Base-by-base conservation (phyloP, 2,329 filamentous ascomycete genomes). In the Elsinoe perseae region DNA sequence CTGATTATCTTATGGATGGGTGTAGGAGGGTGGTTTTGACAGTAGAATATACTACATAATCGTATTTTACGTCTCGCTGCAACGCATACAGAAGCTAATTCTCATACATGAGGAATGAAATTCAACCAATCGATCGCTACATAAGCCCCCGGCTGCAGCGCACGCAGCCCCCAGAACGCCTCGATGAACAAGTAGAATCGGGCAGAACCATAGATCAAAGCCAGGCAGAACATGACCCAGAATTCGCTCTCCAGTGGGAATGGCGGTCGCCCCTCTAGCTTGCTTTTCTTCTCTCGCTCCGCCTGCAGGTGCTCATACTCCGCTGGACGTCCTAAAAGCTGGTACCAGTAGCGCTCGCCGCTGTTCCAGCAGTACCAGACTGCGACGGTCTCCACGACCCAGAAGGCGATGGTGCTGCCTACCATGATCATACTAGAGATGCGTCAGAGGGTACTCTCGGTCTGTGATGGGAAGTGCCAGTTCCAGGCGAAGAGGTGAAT, bases 321-420 rank as follows among this genome's bases (percentile, higher is more conserved):
- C 20, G 16, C 38, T 12, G 21, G 38, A n/a, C 21, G n/a, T 4
- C 38, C 38, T 18, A 14, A 43, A 64, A 62, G 46, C 57, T 60
- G 43, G 27, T 10, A 36, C 42, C 18, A 36, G 25, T 50, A 62
- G 58, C 65, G 65, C 70, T 30, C 66, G 62, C 38, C 38, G 38
- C 38, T 18, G 36, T 63, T 65, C 10, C 65, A 56, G 12, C 67
- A 63, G n/a, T 61, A 60, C 59, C 67, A 67, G 34, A 66, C 64
- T 40, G 65, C 66, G 18, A 63, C 62, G 3, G 65, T 65, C 48
- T 69, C 67, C 28, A 66, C 63, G 20, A 64, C 54, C 64, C 66
- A 65, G 40, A 69, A 69, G 5, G 64, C 63, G 18, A 63, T 61
- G 1, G 65, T 64, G 32, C 61, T 63, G 40, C 61, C 63, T 21